Evolutionary conservation across 1,139 yeast genomes (phyloP), one percentile per base, ranked within the genome.

Genomic region (Hemisphaericaspora xylanilytica): DNA sequence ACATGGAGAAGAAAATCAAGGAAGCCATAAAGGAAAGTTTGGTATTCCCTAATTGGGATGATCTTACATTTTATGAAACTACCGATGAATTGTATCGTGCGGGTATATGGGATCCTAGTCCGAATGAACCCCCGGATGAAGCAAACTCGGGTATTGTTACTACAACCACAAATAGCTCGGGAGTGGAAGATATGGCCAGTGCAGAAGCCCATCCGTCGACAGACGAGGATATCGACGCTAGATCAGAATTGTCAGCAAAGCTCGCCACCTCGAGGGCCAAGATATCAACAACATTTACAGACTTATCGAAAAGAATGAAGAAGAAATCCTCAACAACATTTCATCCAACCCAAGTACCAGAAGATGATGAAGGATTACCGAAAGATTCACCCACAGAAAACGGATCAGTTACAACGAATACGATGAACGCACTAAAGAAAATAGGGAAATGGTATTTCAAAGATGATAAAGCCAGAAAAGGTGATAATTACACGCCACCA

Each of bases 21-120:
- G 96, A 88, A 35, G 85, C 90, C 0, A 70, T 90, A 18, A 80
- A 73, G 46, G 95, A 87, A 33, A 78, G 94, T 11, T 64, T 90
- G 40, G 97, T 92, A 0, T 61, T 78, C 32, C 98, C 97, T 2
- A 81, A 73, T 52, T 85, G 87, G 89, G 97, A 92, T 56, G 97
- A 92, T 59, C 62, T 88, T 32, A 78, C 81, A 0, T 85, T 87
- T 52, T 85, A 73, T 52, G 69, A 76, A 41, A 81, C 96, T 0
- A 52, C 63, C 1, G 69, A 64, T 14, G 95, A 87, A 45, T 59
- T 86, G 11, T 92, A 80, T 56, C 75, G 96, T 47, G 97, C 96
- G 34, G 98, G 98, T 12, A 81, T 92, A 18, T 92, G 97, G 97
- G 87, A 83, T 43, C 69, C 67, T 28, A 43, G 60, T 11, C 59